phyloP scores from a whole-genome alignment of 768 basidiomycete species.

The Plicaturopsis crispa region DNA sequence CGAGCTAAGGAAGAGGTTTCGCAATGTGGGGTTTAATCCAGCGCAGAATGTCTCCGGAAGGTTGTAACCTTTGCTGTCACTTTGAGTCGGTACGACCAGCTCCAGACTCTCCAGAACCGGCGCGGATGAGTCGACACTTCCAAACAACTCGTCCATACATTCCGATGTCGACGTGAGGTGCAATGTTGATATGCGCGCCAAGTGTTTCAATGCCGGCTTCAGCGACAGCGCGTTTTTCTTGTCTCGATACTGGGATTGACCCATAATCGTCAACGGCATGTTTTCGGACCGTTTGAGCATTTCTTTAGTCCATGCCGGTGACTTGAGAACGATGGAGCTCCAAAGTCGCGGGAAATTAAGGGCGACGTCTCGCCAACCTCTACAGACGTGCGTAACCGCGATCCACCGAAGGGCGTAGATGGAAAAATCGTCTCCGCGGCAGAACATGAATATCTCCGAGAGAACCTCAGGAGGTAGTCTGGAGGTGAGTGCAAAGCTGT shows the following conservation, averaged over 20 bases:
- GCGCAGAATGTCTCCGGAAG: slow-evolving; percentile 21
- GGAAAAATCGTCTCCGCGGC: background rate
- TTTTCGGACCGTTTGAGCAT: slow-evolving; percentile 38
- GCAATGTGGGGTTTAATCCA: slow-evolving; percentile 25
- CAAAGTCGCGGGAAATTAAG: slow-evolving; percentile 33
- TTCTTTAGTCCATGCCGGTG: slow-evolving; percentile 29
- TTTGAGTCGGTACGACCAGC: slow-evolving; percentile 14
- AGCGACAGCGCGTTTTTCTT: slow-evolving; percentile 21
- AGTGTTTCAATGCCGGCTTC: slow-evolving; percentile 21
- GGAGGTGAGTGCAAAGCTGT: slow-evolving; percentile 11
- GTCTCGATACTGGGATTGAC: slow-evolving; percentile 15
- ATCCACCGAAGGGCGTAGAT: no score
- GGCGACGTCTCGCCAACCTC: slow-evolving; percentile 36
- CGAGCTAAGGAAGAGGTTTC: slow-evolving; percentile 24
- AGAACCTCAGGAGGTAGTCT: slow-evolving; percentile 8
- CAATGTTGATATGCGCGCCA: slow-evolving; percentile 25
- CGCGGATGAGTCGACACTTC: slow-evolving; percentile 15
- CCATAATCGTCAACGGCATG: slow-evolving; percentile 24
- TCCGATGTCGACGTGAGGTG: slow-evolving; percentile 17
- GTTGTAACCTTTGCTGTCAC: slow-evolving; percentile 11
- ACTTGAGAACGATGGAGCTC: slow-evolving; percentile 26
- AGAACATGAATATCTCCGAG: slow-evolving; percentile 5
- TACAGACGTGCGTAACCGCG: slow-evolving; percentile 16
- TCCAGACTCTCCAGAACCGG: slow-evolving; percentile 25
- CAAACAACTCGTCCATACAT: slow-evolving; percentile 19